Percentiles rank a stretch among this genome's conserved stretches.
Conservation (phyloP, 768 basidiomycete genomes). For the Tephrocybe sp. region DNA sequence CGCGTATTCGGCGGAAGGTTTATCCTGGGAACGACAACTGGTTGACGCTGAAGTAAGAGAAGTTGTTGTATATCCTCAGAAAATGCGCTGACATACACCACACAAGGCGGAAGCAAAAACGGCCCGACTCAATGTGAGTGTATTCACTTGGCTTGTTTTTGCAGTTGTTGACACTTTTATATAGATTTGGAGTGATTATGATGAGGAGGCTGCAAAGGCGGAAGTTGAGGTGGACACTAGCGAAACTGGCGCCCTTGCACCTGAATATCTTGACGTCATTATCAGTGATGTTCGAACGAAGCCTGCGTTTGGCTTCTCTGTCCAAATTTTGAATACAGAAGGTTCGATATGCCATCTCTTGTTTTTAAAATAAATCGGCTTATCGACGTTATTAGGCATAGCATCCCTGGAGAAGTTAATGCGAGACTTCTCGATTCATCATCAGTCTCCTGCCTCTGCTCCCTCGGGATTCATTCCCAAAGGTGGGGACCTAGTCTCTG, state of each 20-base stretch:
- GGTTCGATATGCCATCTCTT: constrained; percentile 41
- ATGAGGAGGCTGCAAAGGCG: constrained; percentile 64
- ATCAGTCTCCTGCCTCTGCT: constrained; percentile 57
- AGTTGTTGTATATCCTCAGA: neutral
- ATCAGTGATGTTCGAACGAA: constrained; percentile 80
- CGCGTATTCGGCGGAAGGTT: constrained; percentile 78
- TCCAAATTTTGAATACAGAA: constrained; percentile 90
- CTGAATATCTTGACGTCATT: constrained; percentile 91
- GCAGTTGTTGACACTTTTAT: constrained; percentile 1
- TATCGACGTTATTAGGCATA: constrained; percentile 55
- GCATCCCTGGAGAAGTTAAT: constrained; percentile 91
- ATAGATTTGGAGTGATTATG: constrained; percentile 87
- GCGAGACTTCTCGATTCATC: constrained; percentile 88
- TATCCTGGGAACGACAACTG: constrained; percentile 78
- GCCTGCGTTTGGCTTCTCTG: constrained; percentile 82
- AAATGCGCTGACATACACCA: constrained; percentile 1
- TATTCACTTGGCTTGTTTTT: neutral
- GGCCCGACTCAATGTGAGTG: constrained; percentile 70
- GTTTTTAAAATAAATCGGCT: neutral
- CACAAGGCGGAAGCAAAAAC: constrained; percentile 76
- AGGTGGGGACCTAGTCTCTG: constrained; percentile 88
- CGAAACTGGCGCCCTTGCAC: constrained; percentile 54
- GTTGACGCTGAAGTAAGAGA: constrained; percentile 74
- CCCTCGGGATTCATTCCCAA: constrained; percentile 76
- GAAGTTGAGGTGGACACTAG: constrained; percentile 43